phyloP scores from a whole-genome alignment of 2,329 filamentous ascomycete species.

The Sclerotinia borealis region DNA sequence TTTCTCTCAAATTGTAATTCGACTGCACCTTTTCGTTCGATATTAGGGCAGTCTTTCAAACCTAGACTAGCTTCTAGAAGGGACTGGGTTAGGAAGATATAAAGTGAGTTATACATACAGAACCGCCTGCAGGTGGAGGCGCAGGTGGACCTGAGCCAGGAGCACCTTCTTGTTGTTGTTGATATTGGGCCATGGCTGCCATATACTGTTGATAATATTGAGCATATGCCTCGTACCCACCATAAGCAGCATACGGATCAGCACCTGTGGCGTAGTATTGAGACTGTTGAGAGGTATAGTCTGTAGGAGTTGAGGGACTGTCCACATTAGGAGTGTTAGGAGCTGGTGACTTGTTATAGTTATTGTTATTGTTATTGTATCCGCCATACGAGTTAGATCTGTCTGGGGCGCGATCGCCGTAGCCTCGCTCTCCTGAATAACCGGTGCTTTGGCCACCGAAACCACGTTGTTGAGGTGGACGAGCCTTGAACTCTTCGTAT shows the following conservation, averaged over 20 bases:
- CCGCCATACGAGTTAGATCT: constrained; percentile 39
- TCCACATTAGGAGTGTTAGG: constrained; percentile 32
- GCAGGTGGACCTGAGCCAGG: constrained; percentile 46
- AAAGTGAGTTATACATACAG: constrained; percentile 9
- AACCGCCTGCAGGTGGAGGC: constrained; percentile 51
- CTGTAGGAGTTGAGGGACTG: constrained; percentile 43
- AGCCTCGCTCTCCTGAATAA: constrained; percentile 41
- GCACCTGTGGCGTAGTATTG: constrained; percentile 65
- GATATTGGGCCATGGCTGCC: constrained; percentile 46
- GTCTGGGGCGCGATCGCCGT: constrained; percentile 47
- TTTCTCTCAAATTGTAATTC: constrained; percentile 5
- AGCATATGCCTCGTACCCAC: constrained; percentile 72
- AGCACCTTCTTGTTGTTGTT: constrained; percentile 38
- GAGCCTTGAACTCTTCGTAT: constrained; percentile 85
- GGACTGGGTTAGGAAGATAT: background rate
- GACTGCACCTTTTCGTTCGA: background rate
- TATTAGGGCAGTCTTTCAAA: background rate
- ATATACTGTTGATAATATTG: constrained; percentile 72
- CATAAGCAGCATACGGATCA: constrained; percentile 87
- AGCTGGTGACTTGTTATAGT: constrained; percentile 32
- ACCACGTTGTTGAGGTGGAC: constrained; percentile 58
- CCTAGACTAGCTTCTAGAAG: background rate
- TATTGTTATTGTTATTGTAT: constrained; percentile 35
- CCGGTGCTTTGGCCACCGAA: constrained; percentile 42
- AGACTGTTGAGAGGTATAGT: constrained; percentile 77